Evolutionary conservation across 2,329 filamentous ascomycete species (phyloP), one percentile per base, ranked within the genome.

Genomic region (Seiridium unicorne): DNA sequence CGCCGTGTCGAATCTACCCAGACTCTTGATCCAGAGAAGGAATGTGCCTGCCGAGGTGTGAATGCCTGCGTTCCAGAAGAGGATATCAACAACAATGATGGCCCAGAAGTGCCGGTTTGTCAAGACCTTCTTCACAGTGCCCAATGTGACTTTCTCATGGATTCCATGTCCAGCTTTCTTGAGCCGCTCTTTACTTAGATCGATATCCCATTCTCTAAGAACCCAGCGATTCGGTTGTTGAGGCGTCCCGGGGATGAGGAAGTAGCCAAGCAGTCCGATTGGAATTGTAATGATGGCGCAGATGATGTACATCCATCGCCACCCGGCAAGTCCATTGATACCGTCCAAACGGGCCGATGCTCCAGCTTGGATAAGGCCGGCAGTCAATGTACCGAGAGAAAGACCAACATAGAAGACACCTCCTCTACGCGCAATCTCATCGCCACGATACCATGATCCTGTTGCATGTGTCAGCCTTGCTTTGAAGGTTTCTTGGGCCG

Each of bases 271-370:
- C 4, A 85, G 71, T 0, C 79, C 81, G 3, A 85, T 71, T 0
- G 82, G 81, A 10, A 86, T 80, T 1, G 84, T 86, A 60, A 86
- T 82, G 4, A 85, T 60, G 3, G 81, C 73, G 49, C 76, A 77
- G 66, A 84, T 80, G 44, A 84, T 80, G 64, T 84, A 85, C 73
- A 85, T 82, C 83, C 83, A 86, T n/a, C 81, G 70, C 79, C 80
- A 83, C 0, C 79, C 81, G 1, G 74, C 75, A 0, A 82, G 70
- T 0, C 80, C 80, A 32, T 77, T 69, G 3, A 81, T 72, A 1
- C 77, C 79, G 42, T 81, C 72, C 0, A 81, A 70, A 1, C 74
- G 67, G 1, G 71, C 64, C 1, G 75, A 76, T 3, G 78, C 74
- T 0, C 75, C 78, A 2, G 77, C 74, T 63, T 79, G 77, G 56